These are phyloP conservation scores for Astrocystis sublimbata DNA, from an alignment of 495 filamentous ascomycete genomes.

Conservation along the genomic window DNA sequence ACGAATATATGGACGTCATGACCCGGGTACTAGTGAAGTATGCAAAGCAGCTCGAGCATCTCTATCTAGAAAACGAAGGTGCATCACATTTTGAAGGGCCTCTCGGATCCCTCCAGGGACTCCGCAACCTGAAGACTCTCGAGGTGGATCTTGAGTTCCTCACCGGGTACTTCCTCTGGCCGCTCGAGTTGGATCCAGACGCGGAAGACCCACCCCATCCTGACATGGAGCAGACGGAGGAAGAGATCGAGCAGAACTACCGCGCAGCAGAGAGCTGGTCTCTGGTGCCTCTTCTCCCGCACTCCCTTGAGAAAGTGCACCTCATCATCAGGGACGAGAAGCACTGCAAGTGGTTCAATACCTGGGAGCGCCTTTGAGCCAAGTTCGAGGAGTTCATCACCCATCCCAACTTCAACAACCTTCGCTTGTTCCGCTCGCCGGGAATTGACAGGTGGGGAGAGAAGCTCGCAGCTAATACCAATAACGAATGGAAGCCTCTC, in stretches of 20 bases:
- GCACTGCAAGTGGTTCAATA: not conserved
- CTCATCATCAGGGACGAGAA: not conserved
- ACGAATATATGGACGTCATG: too few species aligned
- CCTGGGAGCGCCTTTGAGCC: constrained; percentile 1
- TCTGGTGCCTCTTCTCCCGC: not conserved
- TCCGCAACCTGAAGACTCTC: not conserved
- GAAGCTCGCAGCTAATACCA: not conserved
- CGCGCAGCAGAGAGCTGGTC: not conserved
- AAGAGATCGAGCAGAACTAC: not conserved
- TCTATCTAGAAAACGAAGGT: not conserved
- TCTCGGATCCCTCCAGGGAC: not conserved
- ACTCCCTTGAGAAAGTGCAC: not conserved
- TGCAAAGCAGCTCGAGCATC: not conserved
- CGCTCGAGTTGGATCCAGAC: not conserved
- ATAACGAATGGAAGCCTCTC: not conserved
- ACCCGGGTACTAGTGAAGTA: not conserved
- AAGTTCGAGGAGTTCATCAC: constrained; percentile 9
- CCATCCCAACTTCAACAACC: not conserved
- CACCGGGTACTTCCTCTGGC: not conserved
- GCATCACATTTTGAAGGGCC: not conserved
- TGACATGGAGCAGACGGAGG: not conserved
- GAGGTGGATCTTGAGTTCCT: constrained; percentile 11
- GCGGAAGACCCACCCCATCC: not conserved
- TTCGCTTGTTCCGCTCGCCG: not conserved
- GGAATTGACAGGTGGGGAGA: not conserved